Evolutionary conservation across 2,329 filamentous ascomycete species (phyloP).

Genomic region (Ophiocordyceps sinensis): DNA sequence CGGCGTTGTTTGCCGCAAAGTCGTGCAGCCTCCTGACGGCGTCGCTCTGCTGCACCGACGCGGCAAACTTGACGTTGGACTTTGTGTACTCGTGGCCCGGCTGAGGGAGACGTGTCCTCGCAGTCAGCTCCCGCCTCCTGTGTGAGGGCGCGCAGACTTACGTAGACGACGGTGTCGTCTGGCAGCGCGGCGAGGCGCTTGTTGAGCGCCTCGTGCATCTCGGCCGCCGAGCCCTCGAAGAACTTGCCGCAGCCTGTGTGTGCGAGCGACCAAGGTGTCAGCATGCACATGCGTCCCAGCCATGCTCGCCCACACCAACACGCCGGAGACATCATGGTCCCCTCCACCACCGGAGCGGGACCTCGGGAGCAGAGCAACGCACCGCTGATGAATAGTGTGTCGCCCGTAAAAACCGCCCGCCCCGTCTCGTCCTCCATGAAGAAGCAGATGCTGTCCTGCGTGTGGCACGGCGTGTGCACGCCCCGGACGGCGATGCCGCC

Average conservation of each 20-base stretch:
- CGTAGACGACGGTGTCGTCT: constrained; percentile 83
- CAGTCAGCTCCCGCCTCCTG: background rate
- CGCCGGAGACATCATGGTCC: too few species aligned
- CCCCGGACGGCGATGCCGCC: constrained; percentile 73
- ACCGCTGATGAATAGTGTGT: constrained; percentile 92
- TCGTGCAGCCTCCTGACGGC: constrained; percentile 62
- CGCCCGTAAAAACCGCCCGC: constrained; percentile 82
- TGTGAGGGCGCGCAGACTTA: constrained; percentile 25
- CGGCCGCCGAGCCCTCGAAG: constrained; percentile 76
- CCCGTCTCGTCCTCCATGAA: constrained; percentile 66
- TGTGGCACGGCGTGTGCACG: constrained; percentile 94
- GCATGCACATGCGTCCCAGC: too few species aligned
- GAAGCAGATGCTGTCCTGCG: constrained; percentile 96
- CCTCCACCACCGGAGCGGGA: too few species aligned
- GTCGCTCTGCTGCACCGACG: constrained; percentile 60
- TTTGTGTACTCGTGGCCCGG: constrained; percentile 99
- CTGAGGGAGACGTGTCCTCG: constrained; percentile 22
- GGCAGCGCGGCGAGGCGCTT: constrained; percentile 67
- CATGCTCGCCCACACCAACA: too few species aligned
- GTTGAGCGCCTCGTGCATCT: constrained; percentile 93
- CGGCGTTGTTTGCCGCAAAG: constrained; percentile 64
- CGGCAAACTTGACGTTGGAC: constrained; percentile 77
- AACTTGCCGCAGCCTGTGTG: constrained; percentile 73
- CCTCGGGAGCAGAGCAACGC: constrained; percentile 4
- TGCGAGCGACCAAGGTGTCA: too few species aligned